Percentiles rank a stretch among this genome's conserved stretches.
Evolutionary conservation across 2,329 filamentous ascomycete species (phyloP).

Genomic region (Lasiodiplodia theobromae): DNA sequence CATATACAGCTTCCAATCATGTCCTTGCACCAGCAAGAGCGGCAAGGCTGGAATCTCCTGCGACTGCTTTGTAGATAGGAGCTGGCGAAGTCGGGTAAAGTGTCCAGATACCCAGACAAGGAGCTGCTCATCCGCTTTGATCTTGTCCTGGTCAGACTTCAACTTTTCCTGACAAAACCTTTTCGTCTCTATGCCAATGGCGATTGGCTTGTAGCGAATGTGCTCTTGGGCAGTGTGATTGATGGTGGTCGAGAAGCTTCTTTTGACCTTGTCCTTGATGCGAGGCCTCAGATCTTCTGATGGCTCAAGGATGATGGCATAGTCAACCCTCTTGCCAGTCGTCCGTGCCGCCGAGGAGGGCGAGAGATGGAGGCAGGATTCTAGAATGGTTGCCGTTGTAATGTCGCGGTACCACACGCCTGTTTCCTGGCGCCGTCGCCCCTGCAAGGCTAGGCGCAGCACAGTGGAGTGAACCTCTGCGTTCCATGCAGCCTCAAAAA

Average conservation of each 20-base stretch:
- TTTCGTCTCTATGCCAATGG: conserved; percentile 30
- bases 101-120: conserved; percentile 27
- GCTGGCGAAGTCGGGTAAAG: conserved; percentile 17
- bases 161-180: not conserved
- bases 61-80: not conserved
- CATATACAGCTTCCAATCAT: conserved; percentile 28
- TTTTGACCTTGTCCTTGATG: not conserved
- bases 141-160: conserved; percentile 2
- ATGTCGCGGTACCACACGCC: conserved; percentile 19
- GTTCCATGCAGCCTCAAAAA: conserved; percentile 29
- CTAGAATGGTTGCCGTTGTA: not conserved
- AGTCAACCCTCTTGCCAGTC: conserved; percentile 27
- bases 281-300: not conserved
- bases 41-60: conserved; percentile 10
- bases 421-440: not conserved
- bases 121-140: conserved; percentile 20
- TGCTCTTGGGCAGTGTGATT: conserved; percentile 28
- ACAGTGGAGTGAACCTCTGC: conserved; percentile 24
- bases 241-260: not conserved
- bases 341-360: too few species aligned
- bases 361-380: not conserved
- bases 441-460: conserved; percentile 13
- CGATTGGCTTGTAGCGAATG: conserved; percentile 17
- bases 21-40: conserved; percentile 26
- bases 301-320: conserved; percentile 24